These are phyloP conservation scores for Populus tremula DNA, from an alignment of 345 rosid genomes.

Conservation along the genomic window DNA sequence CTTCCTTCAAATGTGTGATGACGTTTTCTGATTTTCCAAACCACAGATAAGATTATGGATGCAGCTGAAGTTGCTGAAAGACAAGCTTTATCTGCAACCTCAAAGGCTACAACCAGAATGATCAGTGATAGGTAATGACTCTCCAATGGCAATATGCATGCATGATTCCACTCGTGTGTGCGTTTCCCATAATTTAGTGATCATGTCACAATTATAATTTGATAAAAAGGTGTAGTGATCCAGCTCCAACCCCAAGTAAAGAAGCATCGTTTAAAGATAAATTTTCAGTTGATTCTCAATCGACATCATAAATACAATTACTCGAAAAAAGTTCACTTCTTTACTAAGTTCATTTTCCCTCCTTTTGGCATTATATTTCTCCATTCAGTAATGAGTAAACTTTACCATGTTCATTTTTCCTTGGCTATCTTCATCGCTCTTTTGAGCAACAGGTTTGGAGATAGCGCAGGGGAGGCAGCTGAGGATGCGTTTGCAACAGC, in stretches of 20 bases:
- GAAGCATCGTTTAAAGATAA: neutral
- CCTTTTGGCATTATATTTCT: neutral
- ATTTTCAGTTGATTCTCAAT: neutral
- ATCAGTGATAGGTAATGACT: slow-evolving; percentile 49
- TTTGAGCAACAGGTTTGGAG: slow-evolving; percentile 54
- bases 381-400: neutral
- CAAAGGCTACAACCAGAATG: slow-evolving; percentile 64
- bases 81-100: slow-evolving; percentile 70
- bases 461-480: slow-evolving; percentile 77
- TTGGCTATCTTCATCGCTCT: too few species aligned
- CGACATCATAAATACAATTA: neutral
- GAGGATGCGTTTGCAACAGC: slow-evolving; percentile 71
- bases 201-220: too few species aligned
- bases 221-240: too few species aligned
- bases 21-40: neutral
- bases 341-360: neutral
- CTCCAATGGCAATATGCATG: neutral
- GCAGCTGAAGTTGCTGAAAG: slow-evolving; percentile 90
- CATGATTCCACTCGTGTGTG: neutral
- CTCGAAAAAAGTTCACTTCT: neutral
- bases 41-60: slow-evolving; percentile 64
- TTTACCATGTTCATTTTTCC: too few species aligned
- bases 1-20: neutral
- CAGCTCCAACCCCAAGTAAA: too few species aligned
- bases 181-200: neutral